Evolutionary conservation across 108 stramenopile species (phyloP).

Genomic region (Nannochloropsis gaditana): DNA sequence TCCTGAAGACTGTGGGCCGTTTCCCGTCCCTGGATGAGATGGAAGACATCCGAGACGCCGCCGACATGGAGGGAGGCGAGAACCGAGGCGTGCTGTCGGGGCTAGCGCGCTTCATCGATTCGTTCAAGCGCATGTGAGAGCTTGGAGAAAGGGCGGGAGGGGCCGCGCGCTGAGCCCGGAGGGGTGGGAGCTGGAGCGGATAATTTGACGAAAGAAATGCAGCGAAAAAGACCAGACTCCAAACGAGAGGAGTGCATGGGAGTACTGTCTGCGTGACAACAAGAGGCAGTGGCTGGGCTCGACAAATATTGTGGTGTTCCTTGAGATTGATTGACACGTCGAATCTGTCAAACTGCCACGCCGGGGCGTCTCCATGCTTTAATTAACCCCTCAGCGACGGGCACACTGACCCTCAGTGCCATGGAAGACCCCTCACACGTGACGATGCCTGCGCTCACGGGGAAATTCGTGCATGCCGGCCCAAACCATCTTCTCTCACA

Average conservation of each 20-base stretch:
- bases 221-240: background rate
- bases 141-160: background rate
- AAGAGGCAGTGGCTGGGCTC: too few species aligned
- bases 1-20: conserved; percentile 33
- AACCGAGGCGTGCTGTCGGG: background rate
- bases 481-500: too few species aligned
- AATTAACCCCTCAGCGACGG: too few species aligned
- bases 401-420: too few species aligned
- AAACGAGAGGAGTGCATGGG: background rate
- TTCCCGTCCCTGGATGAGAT: conserved; percentile 37
- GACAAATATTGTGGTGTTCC: too few species aligned
- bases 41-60: conserved; percentile 35
- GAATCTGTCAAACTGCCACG: too few species aligned
- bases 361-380: too few species aligned
- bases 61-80: background rate
- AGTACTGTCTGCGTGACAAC: background rate
- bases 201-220: background rate
- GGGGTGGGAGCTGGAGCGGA: background rate
- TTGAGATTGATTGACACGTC: too few species aligned
- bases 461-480: too few species aligned
- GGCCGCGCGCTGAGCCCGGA: background rate
- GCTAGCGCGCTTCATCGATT: background rate
- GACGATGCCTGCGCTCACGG: too few species aligned
- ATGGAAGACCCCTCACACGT: too few species aligned
- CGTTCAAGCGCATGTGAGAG: background rate